Evolutionary conservation across 495 filamentous ascomycete genomes (phyloP).

Genomic region (Xylaria palmicola): DNA sequence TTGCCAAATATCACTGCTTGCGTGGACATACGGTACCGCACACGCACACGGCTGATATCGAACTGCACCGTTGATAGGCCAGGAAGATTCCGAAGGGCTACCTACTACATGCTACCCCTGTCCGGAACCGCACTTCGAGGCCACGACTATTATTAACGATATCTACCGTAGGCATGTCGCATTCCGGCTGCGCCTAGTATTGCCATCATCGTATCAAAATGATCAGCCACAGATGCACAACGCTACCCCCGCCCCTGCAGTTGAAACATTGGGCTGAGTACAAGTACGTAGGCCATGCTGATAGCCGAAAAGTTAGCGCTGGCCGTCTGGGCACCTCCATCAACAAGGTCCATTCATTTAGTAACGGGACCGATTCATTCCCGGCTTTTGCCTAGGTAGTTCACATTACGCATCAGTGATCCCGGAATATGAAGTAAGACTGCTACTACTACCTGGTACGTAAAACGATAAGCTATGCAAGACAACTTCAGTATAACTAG

Average conservation of each 20-base stretch:
- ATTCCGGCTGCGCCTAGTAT: background rate
- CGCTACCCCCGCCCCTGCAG: background rate
- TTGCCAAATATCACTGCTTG: background rate
- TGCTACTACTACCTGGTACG: too few species aligned
- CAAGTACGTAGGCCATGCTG: background rate
- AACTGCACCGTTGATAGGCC: background rate
- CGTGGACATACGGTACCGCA: background rate
- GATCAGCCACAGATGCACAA: background rate
- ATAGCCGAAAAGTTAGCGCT: background rate
- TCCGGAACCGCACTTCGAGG: background rate
- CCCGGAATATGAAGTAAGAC: background rate
- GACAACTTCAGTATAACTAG: too few species aligned
- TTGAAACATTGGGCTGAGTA: conserved; percentile 12
- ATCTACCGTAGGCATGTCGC: background rate
- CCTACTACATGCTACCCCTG: background rate
- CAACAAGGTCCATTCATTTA: background rate
- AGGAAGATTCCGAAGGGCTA: conserved; percentile 2
- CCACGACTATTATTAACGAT: background rate
- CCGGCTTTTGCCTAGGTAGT: background rate
- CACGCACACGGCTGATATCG: background rate
- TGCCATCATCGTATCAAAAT: background rate
- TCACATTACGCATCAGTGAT: background rate
- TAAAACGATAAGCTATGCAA: background rate
- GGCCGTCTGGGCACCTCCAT: background rate
- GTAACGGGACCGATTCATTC: background rate